Conservation (phyloP, 495 filamentous ascomycete species). For the Aspergillus diversus region DNA sequence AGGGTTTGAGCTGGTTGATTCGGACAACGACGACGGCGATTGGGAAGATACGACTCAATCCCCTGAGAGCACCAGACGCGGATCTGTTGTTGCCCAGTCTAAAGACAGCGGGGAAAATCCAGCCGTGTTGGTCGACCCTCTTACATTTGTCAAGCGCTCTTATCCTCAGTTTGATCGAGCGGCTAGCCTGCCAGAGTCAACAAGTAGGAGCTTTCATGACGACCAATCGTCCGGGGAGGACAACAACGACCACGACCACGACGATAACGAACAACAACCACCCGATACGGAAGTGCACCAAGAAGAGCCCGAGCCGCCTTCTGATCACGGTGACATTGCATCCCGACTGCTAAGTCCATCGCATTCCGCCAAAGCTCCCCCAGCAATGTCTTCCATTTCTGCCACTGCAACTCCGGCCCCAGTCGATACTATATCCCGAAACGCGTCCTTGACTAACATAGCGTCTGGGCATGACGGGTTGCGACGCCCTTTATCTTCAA, state of each 20-base stretch:
- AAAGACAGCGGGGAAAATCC: slow-evolving; percentile 46
- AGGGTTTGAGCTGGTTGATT: slow-evolving; percentile 52
- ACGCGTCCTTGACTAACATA: slow-evolving; percentile 43
- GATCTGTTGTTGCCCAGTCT: slow-evolving; percentile 48
- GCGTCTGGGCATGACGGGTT: slow-evolving; percentile 38
- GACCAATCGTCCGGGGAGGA: slow-evolving; percentile 25
- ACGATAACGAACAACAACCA: slow-evolving; percentile 29
- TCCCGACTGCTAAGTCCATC: slow-evolving; percentile 46
- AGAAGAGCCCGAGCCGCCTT: slow-evolving; percentile 23
- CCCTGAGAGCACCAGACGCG: slow-evolving; percentile 51
- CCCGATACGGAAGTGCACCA: slow-evolving; percentile 22
- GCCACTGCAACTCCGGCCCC: slow-evolving; percentile 44
- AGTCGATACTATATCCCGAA: slow-evolving; percentile 39
- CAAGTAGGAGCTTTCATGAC: slow-evolving; percentile 38
- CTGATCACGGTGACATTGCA: slow-evolving; percentile 44
- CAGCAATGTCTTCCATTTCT: slow-evolving; percentile 55
- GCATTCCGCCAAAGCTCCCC: slow-evolving; percentile 49
- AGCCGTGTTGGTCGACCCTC: slow-evolving; percentile 47
- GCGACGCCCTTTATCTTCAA: slow-evolving; percentile 40
- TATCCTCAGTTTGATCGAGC: slow-evolving; percentile 49
- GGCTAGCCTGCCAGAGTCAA: slow-evolving; percentile 50
- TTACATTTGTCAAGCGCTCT: slow-evolving; percentile 52
- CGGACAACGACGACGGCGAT: slow-evolving; percentile 49
- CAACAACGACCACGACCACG: slow-evolving; percentile 26
- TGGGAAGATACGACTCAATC: slow-evolving; percentile 59